Conservation (phyloP, 176 grass and related monocot species). For the Cenchrus purpureus region DNA sequence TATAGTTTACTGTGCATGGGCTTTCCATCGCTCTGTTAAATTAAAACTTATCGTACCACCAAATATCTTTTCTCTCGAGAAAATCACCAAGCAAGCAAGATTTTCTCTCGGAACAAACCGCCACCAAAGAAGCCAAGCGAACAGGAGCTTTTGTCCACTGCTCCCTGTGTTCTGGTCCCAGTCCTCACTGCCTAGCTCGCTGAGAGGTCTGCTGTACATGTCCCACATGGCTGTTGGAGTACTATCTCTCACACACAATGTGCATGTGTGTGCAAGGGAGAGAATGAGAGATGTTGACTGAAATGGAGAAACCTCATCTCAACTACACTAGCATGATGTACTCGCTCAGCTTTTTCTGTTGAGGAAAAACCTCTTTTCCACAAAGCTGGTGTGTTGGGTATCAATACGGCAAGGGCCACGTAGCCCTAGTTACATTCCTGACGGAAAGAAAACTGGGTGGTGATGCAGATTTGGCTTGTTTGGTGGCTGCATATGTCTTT, state of each 20-base stretch:
- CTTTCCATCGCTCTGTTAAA: slow-evolving; percentile 42
- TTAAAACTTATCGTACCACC: too few species aligned
- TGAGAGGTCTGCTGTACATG: slow-evolving; percentile 38
- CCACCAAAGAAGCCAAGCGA: too few species aligned
- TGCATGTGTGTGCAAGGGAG: slow-evolving; percentile 33
- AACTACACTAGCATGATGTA: slow-evolving; percentile 34
- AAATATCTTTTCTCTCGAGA: too few species aligned
- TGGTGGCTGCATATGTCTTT: slow-evolving; percentile 26
- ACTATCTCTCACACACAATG: not conserved
- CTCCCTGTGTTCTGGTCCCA: slow-evolving; percentile 42
- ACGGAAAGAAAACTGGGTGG: slow-evolving; percentile 29
- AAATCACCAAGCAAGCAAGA: too few species aligned
- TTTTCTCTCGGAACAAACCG: too few species aligned
- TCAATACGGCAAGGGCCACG: slow-evolving; percentile 41
- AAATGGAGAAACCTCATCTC: slow-evolving; percentile 47
- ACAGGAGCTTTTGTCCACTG: slow-evolving; percentile 45
- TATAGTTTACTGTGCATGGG: slow-evolving; percentile 54
- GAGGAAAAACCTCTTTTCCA: slow-evolving; percentile 38
- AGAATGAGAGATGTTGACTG: slow-evolving; percentile 39
- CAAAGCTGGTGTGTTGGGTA: slow-evolving; percentile 41
- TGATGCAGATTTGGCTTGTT: slow-evolving; percentile 39
- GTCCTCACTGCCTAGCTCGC: slow-evolving; percentile 17
- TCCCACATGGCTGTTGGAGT: slow-evolving; percentile 52
- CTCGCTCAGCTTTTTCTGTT: slow-evolving; percentile 36
- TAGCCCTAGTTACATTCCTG: slow-evolving; percentile 19